Base-by-base conservation (phyloP, 208 protist genomes). In the Leishmania guyanensis region DNA sequence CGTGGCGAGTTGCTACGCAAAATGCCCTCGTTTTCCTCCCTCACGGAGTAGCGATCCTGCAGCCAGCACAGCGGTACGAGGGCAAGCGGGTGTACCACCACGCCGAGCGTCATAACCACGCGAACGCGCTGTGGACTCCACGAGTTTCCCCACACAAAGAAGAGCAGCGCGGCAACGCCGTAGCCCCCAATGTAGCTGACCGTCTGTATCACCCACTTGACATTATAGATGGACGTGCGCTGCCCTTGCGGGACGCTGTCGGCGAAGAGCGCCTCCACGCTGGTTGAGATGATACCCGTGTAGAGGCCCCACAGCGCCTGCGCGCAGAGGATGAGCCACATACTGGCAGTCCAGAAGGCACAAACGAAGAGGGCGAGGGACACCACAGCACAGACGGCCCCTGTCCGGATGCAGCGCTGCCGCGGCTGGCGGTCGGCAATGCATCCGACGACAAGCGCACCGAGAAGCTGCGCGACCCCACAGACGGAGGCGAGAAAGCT, bases 141-240 rank as follows among this genome's bases (percentile, higher is more conserved):
- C 1, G 83, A 66, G 79, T 94, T 91, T 36, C 88, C 86, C 48
- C 89, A 68, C 39, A 56, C 5, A 6, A 78, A 5, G 33, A 93
- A 82, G 80, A 93, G 74, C 14, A 89, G 43, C 70, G 92, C 77
- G 16, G 85, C 84, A 2, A 65, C 29, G 8, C 81, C 39, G 69
- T 87, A 92, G 33, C 92, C 92, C 5, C 93, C 84, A n/a, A 86
- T 81, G 64, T 86, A 88, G 76, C 85, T 92, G 16, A 91, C 17
- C 8, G 89, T 90, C 81, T 93, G 88, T 70, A 90, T 82, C 5
- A 93, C 89, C 90, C 92, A 95, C 86, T 95, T 95, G 43, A 86
- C 48, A 73, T 91, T 95, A 81, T 95, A 95, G 46, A 90, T 83
- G 64, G 54, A 51, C 39, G 84, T 85, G 3, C 92, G 86, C 64